Conservation (phyloP, 805 yeast species). For the Wickerhamomyces ciferrii region DNA sequence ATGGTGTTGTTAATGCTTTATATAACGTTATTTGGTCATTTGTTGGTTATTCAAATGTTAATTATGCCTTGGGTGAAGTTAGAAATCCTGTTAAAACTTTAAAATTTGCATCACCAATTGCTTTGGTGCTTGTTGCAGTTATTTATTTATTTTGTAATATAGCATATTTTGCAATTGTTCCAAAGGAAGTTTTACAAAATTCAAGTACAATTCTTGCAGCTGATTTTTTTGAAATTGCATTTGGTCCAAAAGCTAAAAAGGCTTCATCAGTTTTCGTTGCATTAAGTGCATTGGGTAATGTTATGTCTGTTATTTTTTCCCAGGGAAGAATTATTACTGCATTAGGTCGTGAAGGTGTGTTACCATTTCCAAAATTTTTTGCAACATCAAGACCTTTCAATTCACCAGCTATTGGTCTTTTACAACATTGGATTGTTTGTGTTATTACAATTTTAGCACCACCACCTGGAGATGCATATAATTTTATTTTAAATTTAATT, state of each 20-base stretch:
- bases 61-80: conserved; percentile 77
- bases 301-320: conserved; percentile 71
- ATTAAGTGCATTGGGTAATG: conserved; percentile 76
- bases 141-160: conserved; percentile 73
- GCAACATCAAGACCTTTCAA: conserved; percentile 69
- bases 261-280: conserved; percentile 81
- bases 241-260: conserved; percentile 61
- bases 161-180: conserved; percentile 80
- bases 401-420: conserved; percentile 67
- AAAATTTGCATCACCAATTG: conserved; percentile 69
- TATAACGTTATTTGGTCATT: conserved; percentile 84
- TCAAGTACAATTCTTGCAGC: conserved; percentile 76
- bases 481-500: conserved; percentile 72
- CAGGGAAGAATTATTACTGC: conserved; percentile 81
- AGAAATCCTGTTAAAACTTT: conserved; percentile 68
- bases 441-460: conserved; percentile 71
- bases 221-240: conserved; percentile 65
- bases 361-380: conserved; percentile 70
- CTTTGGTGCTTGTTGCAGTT: conserved; percentile 54
- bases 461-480: conserved; percentile 86
- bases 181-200: conserved; percentile 49
- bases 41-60: conserved; percentile 78
- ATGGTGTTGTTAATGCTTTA: conserved; percentile 68
- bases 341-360: conserved; percentile 74
- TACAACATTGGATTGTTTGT: conserved; percentile 76